A percentile compares a stretch with the other conserved stretches of the same genome.
Conservation (phyloP, 2,329 filamentous ascomycete genomes). For the Penicillium paneum region DNA sequence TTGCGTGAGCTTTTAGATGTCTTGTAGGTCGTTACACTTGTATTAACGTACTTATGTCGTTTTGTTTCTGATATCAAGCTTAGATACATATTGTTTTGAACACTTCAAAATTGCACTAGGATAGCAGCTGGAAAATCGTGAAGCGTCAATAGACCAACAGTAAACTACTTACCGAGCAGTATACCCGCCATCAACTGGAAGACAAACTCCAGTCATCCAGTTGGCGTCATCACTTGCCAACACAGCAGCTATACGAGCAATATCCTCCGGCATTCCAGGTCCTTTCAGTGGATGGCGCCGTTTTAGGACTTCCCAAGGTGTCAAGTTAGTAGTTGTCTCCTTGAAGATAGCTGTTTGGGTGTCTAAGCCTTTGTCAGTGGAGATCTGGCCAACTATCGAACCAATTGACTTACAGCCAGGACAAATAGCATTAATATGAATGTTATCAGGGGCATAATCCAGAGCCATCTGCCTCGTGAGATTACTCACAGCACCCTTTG, state of each 20-base stretch:
- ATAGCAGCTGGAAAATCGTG: not conserved
- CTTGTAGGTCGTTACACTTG: no score
- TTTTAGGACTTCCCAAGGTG: slow-evolving; percentile 19
- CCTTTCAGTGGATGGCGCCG: slow-evolving; percentile 28
- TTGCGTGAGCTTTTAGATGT: no score
- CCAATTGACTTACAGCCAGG: slow-evolving; percentile 43
- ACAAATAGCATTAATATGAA: slow-evolving; percentile 55
- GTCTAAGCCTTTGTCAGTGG: slow-evolving; percentile 11
- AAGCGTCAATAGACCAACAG: not conserved
- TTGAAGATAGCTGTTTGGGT: slow-evolving; percentile 29
- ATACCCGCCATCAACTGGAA: slow-evolving; percentile 49
- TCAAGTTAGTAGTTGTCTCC: slow-evolving; percentile 16
- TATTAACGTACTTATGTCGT: no score
- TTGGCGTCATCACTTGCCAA: slow-evolving; percentile 48
- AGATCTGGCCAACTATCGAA: accelerated
- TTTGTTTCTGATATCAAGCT: no score
- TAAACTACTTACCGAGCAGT: slow-evolving; percentile 17
- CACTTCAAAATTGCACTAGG: no score
- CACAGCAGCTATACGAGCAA: slow-evolving; percentile 44
- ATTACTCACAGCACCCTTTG: slow-evolving; percentile 52
- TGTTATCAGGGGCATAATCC: slow-evolving; percentile 49
- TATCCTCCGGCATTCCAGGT: slow-evolving; percentile 32
- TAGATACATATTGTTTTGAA: no score
- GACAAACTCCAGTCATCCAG: slow-evolving; percentile 45
- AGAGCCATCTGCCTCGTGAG: slow-evolving; percentile 50